Base-by-base conservation (phyloP, 768 basidiomycete species). In the Pleurotus citrinopileatus region DNA sequence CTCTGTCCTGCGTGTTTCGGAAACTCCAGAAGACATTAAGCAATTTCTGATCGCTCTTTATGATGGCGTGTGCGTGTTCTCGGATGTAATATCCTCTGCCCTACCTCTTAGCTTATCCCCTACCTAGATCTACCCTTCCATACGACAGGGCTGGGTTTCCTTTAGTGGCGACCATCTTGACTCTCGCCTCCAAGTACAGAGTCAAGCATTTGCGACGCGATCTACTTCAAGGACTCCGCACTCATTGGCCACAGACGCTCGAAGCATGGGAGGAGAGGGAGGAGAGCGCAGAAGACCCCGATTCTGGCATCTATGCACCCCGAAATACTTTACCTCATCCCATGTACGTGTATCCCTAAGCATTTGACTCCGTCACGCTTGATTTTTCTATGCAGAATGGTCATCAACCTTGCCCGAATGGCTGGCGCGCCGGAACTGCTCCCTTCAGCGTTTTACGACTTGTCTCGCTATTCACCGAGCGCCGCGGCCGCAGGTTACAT, bases 401-500 rank as follows among this genome's bases (percentile, higher is more conserved):
- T 89, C 53, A 87, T 91, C 60, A 84, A 83, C 44, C 69, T 90
- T 3, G 87, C 86, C 19, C 76, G 81, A 54, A 77, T 79, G 53
- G 76, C 78, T 23, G 68, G 79, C 37, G 75, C 82, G 0, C 71
- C 70, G 0, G 78, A 82, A 59, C 78, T 91, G 28, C 73, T 90
- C 2, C 87, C 88, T 3, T 78, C 89, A 25, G 88, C 88, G 4
- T 88, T 89, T 69, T 91, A 91, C 66, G 89, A 91, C 65, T 78
- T 91, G 37, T 89, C 85, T 19, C 85, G 89, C 36, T 81, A 71
- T 60, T 69, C 79, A 26, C 82, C 86, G 1, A 88, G 83, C 61
- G 80, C 82, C 45, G 80, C 82, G 28, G 79, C 79, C 25, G 65
- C 73, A 4, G 87, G 85, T 4, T 72, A 77, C 63, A 73, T 67